Base-by-base conservation (phyloP, 2,329 filamentous ascomycete genomes). In the Hirsutella rhossiliensis region DNA sequence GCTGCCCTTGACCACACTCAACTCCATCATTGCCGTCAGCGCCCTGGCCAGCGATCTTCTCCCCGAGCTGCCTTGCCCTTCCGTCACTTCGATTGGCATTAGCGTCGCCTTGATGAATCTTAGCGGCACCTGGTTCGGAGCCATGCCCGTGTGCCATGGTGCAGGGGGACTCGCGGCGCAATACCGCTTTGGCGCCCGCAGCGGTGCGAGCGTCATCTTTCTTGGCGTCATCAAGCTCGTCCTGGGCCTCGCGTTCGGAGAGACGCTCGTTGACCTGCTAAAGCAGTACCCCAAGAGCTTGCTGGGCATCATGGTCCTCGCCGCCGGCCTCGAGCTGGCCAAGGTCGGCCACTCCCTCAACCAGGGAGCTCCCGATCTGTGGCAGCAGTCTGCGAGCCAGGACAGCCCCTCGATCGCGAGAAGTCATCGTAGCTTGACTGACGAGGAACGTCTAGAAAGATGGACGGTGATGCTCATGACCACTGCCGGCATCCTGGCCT, bases 71-170 rank as follows among this genome's bases (percentile, higher is more conserved):
- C 73, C 76, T 0, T 52, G 80, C 0, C 87, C 87, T 0, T 78
- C 78, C 0, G 82, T 87, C 6, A 90, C 87, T 0, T 72, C 80
- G 1, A 71, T 97, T 28, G 90, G 89, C 1, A 60, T 89, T 47
- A 94, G 87, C 44, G 86, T 97, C 4, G 81, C 82, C 0, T 55
- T 71, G 2, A 94, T 95, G 78, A 97, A 97, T 58, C 67, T 96
- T 4, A 61, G 84, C 1, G 84, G 84, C 15, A 89, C 86, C 55
- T 94, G 87, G 85, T 94, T 95, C 55, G 89, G 89, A 40, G 84
- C 84, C 5, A 97, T 96, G 92, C 92, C 90, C 3, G 80, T 92
- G 4, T 97, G 92, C 57, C 92, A 97, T 59, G 90, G 90, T 5
- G 87, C 87, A 1, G 90, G 90, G 3, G 90, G 90, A 0, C 69